Base-by-base conservation (phyloP, 176 grass and related monocot genomes). In the Aegilops tauschii region DNA sequence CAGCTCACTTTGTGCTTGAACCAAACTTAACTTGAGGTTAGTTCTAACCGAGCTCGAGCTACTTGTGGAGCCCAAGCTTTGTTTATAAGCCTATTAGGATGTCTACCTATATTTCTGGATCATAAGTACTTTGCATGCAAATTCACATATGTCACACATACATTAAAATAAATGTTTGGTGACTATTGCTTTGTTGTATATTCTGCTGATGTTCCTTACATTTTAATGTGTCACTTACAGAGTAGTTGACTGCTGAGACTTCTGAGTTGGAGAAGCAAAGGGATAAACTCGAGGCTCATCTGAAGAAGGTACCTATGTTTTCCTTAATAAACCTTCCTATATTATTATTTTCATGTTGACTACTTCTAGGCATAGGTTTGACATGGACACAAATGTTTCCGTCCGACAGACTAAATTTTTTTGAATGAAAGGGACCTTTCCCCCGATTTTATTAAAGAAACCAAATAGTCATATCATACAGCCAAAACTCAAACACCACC, bases 181-280 rank as follows among this genome's bases (percentile, higher is more conserved):
- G 79, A 20, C 34, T 87, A 12, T 2, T 36, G 13, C 18, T 79
- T 62, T 82, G 18, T 50, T n/a, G 5, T 65, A 32, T 67, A 67
- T 63, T 86, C 8, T 58, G 13, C 37, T 37, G 32, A 70, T 83
- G 7, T 35, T 73, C 39, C 72, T 5, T 56, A 18, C 16, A 28
- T 88, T n/a, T 77, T 21, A 65, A n/a, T 82, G 52, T 85, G 35
- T 82, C 37, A 59, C 67, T 83, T 52, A 21, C 86, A 82, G 85
- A 95, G 93, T 93, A 98, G 70, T 85, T 98, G 82, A 85, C 84
- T 61, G 29, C 91, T 86, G 96, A 98, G 61, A 89, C 95, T 91
- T 90, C 90, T 71, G 93, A 64, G 85, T 75, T 95, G 87, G 96
- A 95, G 92, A 95, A 98, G 75, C 93, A 95, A 92, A 89, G 91